These are phyloP conservation scores for Penicillium sp. DNA, from an alignment of 2,329 filamentous ascomycete genomes.

Conservation along the genomic window DNA sequence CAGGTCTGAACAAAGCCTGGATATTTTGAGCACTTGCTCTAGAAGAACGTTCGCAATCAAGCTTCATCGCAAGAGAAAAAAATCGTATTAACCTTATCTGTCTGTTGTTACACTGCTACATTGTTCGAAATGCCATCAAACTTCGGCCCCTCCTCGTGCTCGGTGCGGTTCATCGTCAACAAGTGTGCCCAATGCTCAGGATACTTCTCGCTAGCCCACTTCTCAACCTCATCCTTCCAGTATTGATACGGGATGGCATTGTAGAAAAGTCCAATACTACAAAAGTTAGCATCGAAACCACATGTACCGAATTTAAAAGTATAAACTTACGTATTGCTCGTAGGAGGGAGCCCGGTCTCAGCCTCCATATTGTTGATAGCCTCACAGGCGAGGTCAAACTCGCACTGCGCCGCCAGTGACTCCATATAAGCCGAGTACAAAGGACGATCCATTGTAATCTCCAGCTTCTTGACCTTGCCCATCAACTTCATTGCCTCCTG, in stretches of 20 bases:
- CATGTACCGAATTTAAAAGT: not conserved
- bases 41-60: too few relatives aligned
- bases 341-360: constrained; percentile 67
- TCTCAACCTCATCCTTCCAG: constrained; percentile 69
- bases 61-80: not conserved
- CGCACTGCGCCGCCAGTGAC: constrained; percentile 71
- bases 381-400: constrained; percentile 66
- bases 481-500: constrained; percentile 56
- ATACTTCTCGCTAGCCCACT: constrained; percentile 71
- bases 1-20: too few relatives aligned
- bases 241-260: constrained; percentile 69
- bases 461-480: constrained; percentile 64
- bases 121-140: constrained; percentile 34
- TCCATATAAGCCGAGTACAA: constrained; percentile 78
- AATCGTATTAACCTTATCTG: not conserved
- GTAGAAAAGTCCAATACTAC: constrained; percentile 72
- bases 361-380: constrained; percentile 68
- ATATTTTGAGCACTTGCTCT: too few relatives aligned
- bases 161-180: constrained; percentile 44
- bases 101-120: constrained; percentile 21
- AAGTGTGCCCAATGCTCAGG: constrained; percentile 70
- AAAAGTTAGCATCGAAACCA: constrained; percentile 8
- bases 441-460: constrained; percentile 71
- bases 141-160: constrained; percentile 35
- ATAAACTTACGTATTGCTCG: constrained; percentile 67